A percentile compares a stretch with the other conserved stretches of the same genome.
Conservation (phyloP, 2,329 filamentous ascomycete species). For the Monilinia fructigena region DNA sequence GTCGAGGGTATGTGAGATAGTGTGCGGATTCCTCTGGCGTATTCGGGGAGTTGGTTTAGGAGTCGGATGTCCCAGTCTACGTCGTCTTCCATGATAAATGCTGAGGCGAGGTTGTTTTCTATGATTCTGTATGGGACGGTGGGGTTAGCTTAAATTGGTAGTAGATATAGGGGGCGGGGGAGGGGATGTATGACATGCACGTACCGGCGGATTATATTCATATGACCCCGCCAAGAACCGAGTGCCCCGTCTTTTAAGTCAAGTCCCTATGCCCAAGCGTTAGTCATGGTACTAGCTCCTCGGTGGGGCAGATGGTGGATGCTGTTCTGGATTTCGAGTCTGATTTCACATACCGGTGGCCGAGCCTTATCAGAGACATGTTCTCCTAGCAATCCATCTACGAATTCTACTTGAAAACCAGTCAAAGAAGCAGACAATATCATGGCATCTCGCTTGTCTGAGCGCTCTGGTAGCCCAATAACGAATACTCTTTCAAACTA, state of each 20-base stretch:
- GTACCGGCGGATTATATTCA: constrained; percentile 41
- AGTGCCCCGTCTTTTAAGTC: constrained; percentile 34
- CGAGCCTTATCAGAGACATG: constrained; percentile 45
- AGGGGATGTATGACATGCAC: neutral
- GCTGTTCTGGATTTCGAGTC: neutral
- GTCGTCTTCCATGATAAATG: constrained; percentile 47
- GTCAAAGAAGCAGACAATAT: constrained; percentile 45
- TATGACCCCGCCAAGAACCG: constrained; percentile 45
- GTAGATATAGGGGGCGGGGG: too few relatives aligned
- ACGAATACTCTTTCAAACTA: constrained; percentile 48
- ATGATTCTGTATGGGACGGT: constrained; percentile 28
- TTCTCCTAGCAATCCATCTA: constrained; percentile 45
- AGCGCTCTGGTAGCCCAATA: constrained; percentile 47
- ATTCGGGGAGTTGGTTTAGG: constrained; percentile 38
- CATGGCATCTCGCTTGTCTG: constrained; percentile 51
- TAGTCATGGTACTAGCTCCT: neutral
- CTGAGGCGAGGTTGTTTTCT: constrained; percentile 34
- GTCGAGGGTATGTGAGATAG: constrained; percentile 23
- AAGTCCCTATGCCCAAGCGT: constrained; percentile 14
- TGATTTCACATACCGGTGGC: constrained; percentile 36
- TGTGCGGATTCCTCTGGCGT: constrained; percentile 30
- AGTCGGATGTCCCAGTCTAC: constrained; percentile 47
- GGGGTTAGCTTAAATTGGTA: neutral
- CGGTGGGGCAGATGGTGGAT: neutral
- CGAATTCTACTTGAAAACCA: constrained; percentile 46